Conservation (phyloP, 1,139 yeast species). For the Yamadazyma atlantica region DNA sequence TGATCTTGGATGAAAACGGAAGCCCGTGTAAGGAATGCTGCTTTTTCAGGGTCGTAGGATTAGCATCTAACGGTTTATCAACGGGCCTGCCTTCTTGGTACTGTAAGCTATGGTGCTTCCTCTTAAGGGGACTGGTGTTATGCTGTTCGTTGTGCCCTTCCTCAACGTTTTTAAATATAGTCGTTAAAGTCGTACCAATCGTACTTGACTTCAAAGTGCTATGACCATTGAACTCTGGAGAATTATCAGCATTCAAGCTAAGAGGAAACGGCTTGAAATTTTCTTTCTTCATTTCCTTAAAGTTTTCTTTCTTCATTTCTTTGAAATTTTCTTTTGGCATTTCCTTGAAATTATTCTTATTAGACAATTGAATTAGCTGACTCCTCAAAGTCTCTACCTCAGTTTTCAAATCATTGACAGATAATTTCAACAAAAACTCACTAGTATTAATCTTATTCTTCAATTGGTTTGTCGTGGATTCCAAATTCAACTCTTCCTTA, state of each 20-base stretch:
- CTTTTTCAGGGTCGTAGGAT: too few relatives aligned
- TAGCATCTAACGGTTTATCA: too few relatives aligned
- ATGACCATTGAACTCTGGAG: constrained; percentile 10
- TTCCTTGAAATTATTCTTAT: too few relatives aligned
- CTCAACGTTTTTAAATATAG: constrained; percentile 5
- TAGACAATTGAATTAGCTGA: not conserved
- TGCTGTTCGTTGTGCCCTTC: not conserved
- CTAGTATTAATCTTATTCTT: not conserved
- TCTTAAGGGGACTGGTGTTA: not conserved
- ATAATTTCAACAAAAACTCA: not conserved
- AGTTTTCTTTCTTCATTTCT: too few relatives aligned
- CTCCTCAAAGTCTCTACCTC: not conserved
- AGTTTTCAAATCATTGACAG: not conserved
- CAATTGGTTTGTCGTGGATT: not conserved
- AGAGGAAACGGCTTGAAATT: constrained; percentile 8
- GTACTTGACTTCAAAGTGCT: constrained; percentile 9
- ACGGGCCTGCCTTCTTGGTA: constrained; percentile 1
- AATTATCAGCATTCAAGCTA: constrained; percentile 1
- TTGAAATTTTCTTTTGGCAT: too few relatives aligned
- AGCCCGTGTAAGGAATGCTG: constrained; percentile 20
- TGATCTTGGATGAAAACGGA: constrained; percentile 16
- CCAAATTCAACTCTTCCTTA: not conserved
- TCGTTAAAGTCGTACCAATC: constrained; percentile 3
- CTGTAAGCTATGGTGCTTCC: too few relatives aligned
- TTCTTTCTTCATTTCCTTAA: not conserved